These are phyloP conservation scores for Phyllostachys edulis DNA, from an alignment of 176 grass and related monocot species.

Conservation along the genomic window DNA sequence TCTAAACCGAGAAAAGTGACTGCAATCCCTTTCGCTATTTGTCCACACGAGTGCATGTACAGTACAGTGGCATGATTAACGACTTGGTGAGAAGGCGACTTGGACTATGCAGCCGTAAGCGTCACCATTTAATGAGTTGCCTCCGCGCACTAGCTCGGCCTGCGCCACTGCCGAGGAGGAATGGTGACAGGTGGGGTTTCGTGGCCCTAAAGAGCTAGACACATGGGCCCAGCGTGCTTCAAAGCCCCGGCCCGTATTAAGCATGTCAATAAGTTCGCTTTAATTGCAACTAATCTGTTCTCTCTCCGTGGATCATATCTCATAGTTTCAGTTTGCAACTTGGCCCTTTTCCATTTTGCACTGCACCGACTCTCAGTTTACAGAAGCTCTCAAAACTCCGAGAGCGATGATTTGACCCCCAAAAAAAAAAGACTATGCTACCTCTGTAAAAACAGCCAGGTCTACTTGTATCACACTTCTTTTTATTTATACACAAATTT, in stretches of 20 bases:
- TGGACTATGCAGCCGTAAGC: neutral
- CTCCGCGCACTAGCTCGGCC: neutral
- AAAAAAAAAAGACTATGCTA: too few species aligned
- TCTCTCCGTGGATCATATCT: neutral
- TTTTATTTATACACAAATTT: too few species aligned
- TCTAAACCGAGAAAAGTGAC: too few species aligned
- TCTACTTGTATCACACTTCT: too few species aligned
- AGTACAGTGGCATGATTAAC: neutral
- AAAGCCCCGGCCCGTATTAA: neutral
- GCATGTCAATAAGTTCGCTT: neutral
- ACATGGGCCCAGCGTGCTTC: conserved; percentile 26
- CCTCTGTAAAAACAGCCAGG: too few species aligned
- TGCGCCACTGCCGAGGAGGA: conserved; percentile 1
- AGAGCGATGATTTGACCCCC: too few species aligned
- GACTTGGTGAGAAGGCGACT: neutral
- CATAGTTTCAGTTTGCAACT: neutral
- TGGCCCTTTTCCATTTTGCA: neutral
- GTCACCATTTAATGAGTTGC: conserved; percentile 5
- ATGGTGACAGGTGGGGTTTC: conserved; percentile 35
- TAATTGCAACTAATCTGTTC: neutral
- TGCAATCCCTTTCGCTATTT: too few species aligned
- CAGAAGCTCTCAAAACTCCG: too few species aligned
- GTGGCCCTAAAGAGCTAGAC: conserved; percentile 19
- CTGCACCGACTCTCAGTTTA: neutral
- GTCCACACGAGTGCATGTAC: neutral